These are phyloP conservation scores for Heliamphora ciliata DNA, from an alignment of 179 eudicot species.

Conservation along the genomic window DNA sequence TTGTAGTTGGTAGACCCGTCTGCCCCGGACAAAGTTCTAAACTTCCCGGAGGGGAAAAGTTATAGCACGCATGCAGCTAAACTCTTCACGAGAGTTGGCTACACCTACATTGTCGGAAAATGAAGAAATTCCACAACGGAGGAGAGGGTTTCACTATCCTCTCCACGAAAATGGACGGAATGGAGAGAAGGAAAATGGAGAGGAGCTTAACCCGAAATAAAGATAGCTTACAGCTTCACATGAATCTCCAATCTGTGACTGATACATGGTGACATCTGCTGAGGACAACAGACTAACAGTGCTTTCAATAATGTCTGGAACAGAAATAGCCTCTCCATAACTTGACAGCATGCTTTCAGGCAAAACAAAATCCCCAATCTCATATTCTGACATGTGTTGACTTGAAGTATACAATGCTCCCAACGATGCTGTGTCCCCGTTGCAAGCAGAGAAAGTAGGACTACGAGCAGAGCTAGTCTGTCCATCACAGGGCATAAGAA, in stretches of 20 bases:
- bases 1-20: too few species aligned
- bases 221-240: conserved; percentile 59
- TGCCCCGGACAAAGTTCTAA: too few species aligned
- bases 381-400: conserved; percentile 42
- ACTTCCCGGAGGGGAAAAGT: too few species aligned
- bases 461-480: conserved; percentile 66
- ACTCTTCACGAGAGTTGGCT: too few species aligned
- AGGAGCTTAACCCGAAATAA: background rate
- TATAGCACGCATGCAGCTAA: too few species aligned
- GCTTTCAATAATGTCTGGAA: conserved; percentile 91
- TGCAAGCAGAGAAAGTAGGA: conserved; percentile 70
- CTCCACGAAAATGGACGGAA: too few species aligned
- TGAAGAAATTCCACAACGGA: too few species aligned
- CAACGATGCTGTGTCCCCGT: conserved; percentile 50
- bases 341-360: conserved; percentile 47
- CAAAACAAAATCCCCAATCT: conserved; percentile 50
- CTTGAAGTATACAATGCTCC: conserved; percentile 35
- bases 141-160: too few species aligned
- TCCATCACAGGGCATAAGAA: conserved; percentile 51
- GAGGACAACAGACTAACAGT: conserved; percentile 62
- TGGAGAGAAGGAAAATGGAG: too few species aligned
- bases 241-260: conserved; percentile 53
- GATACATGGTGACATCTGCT: conserved; percentile 63
- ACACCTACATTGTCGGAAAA: too few species aligned
- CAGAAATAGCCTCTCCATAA: conserved; percentile 45